Evolutionary conservation across 768 basidiomycete species (phyloP).

Genomic region (Naganishia randhawae): DNA sequence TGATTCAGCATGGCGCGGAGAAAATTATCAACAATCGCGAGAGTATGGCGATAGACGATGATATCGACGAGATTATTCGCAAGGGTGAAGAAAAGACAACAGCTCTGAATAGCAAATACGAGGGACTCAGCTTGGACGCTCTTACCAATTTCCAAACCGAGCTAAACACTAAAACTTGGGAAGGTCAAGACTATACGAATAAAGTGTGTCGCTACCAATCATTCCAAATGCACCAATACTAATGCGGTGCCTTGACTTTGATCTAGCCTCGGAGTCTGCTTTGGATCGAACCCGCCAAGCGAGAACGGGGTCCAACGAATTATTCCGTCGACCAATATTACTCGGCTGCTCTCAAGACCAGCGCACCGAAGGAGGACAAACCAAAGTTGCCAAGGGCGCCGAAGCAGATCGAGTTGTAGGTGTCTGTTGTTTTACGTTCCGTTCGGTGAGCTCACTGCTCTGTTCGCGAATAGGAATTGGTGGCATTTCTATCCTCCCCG

Average conservation of each 20-base stretch:
- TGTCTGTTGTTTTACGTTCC: slow-evolving; percentile 25
- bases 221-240: background rate
- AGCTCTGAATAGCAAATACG: slow-evolving; percentile 86
- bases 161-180: slow-evolving; percentile 80
- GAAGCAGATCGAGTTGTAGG: slow-evolving; percentile 78
- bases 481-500: slow-evolving; percentile 93
- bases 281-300: slow-evolving; percentile 79
- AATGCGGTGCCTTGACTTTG: background rate
- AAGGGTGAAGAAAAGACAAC: slow-evolving; percentile 85
- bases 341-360: slow-evolving; percentile 77
- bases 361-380: slow-evolving; percentile 66
- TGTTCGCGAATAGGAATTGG: slow-evolving; percentile 59
- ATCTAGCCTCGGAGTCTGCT: slow-evolving; percentile 40
- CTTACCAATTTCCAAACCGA: slow-evolving; percentile 96
- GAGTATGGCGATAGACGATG: slow-evolving; percentile 72
- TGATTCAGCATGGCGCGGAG: slow-evolving; percentile 97
- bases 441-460: background rate
- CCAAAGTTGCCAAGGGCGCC: slow-evolving; percentile 80
- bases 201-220: slow-evolving; percentile 57
- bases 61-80: slow-evolving; percentile 89
- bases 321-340: slow-evolving; percentile 95
- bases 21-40: slow-evolving; percentile 82
- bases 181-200: slow-evolving; percentile 83
- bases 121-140: slow-evolving; percentile 86
- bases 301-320: slow-evolving; percentile 79